Conservation (phyloP, 352 stramenopile species). For the Thalassiosira sp. region DNA sequence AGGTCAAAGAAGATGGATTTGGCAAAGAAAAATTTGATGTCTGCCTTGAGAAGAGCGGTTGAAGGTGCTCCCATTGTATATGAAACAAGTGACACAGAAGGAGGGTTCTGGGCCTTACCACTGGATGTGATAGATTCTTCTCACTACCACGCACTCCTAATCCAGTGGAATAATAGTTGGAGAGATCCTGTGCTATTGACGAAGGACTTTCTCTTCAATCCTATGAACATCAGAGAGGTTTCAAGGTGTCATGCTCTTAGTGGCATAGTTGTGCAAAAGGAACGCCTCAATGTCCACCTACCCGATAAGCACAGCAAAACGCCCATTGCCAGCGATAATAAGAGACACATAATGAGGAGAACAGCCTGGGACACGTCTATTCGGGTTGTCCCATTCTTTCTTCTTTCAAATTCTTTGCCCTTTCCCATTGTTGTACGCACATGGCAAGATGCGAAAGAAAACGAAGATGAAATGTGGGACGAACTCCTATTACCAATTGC, state of each 20-base stretch:
- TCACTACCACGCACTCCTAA: slow-evolving; percentile 32
- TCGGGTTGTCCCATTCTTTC: slow-evolving; percentile 53
- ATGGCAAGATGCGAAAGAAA: slow-evolving; percentile 43
- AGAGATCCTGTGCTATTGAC: slow-evolving; percentile 39
- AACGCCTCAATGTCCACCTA: slow-evolving; percentile 18
- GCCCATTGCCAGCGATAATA: slow-evolving; percentile 17
- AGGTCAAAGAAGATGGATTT: slow-evolving; percentile 39
- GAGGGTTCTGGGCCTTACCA: slow-evolving; percentile 22
- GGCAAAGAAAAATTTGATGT: slow-evolving; percentile 27
- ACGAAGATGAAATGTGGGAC: slow-evolving; percentile 45
- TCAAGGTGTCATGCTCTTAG: slow-evolving; percentile 33
- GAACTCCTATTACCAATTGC: slow-evolving; percentile 16
- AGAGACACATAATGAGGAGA: slow-evolving; percentile 21
- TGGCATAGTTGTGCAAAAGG: slow-evolving; percentile 31
- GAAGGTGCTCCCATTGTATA: slow-evolving; percentile 31
- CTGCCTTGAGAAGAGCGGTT: slow-evolving; percentile 23
- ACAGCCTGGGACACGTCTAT: slow-evolving; percentile 47
- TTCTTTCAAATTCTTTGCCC: slow-evolving; percentile 53
- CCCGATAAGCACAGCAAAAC: not conserved
- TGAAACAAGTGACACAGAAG: slow-evolving; percentile 19
- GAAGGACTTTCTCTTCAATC: slow-evolving; percentile 41
- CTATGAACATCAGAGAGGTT: slow-evolving; percentile 18
- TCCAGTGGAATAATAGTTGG: slow-evolving; percentile 26
- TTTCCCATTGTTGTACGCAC: slow-evolving; percentile 40
- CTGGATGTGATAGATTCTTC: slow-evolving; percentile 36